Base-by-base conservation (phyloP, 192 early-diverging fungal species). In the Tieghemiomyces parasiticus region DNA sequence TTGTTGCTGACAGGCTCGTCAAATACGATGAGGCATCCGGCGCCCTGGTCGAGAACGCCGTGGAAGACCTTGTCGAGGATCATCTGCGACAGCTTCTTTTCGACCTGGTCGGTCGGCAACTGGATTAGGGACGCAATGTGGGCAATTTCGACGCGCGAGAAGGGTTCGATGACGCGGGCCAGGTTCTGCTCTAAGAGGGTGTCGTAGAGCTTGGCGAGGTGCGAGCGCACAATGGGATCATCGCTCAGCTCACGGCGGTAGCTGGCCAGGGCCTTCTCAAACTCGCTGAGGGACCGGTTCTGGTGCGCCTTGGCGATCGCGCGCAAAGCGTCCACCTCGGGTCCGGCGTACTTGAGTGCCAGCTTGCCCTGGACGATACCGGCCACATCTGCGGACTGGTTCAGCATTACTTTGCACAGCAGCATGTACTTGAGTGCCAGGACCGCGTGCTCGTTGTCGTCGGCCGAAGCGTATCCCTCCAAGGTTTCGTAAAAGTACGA, bases 401-500 rank as follows among this genome's bases (percentile, higher is more conserved):
- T 94, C 42, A 94, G 78, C 96, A 99, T 99, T 63, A 99, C 90
- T 69, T 99, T 97, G 81, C 93, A 97, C 46, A 99, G 78, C 49
- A 99, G 70, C 92, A 99, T 92, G 76, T 97, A 99, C 67, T 95
- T 94, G 62, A 99, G 77, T 3, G 90, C 93, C 58, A 85, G 77
- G 13, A 97, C 80, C 49, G 91, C 93, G 49, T 83, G 79, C 35
- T 83, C 65, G 65, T 95, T 91, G 30, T 93, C 92, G 63, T 91
- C 81, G n/a, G 80, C 80, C 9, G 91, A 81, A n/a, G n/a, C n/a
- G 63, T 85, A 91, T 4, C 90, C 91, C 65, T 99, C 96, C 64
- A 97, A 78, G 3, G 93, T 92, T 71, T 99, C 96, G 63, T 92
- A 97, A 74, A 99, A 99, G 79, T 97, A 99, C 49, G 94, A 97